A percentile compares a stretch with the other conserved stretches of the same genome.
These are phyloP conservation scores for Phytopythium montanum DNA, from an alignment of 352 stramenopile species.

Conservation along the genomic window DNA sequence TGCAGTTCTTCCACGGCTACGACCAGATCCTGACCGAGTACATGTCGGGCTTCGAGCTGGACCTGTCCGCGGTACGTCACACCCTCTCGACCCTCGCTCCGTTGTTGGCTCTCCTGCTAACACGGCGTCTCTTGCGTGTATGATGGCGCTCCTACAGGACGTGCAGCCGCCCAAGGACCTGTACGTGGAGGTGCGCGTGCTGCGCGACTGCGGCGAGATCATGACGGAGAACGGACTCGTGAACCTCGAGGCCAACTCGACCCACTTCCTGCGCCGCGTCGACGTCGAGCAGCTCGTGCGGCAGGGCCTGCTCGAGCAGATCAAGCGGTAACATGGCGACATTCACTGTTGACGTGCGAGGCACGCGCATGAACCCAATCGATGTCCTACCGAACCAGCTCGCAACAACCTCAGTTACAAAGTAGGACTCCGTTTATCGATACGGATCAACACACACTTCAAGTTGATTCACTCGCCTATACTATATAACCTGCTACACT, in stretches of 20 bases:
- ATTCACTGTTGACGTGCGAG: too few relatives aligned
- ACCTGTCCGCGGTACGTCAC: slow-evolving; percentile 65
- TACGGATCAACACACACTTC: too few relatives aligned
- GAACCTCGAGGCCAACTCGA: slow-evolving; percentile 84
- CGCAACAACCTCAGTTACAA: too few relatives aligned
- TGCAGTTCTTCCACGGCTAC: slow-evolving; percentile 91
- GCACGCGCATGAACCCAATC: too few relatives aligned
- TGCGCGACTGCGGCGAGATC: slow-evolving; percentile 87
- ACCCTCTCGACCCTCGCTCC: background rate
- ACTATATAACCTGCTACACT: too few relatives aligned
- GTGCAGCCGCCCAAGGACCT: slow-evolving; percentile 88
- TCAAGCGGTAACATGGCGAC: slow-evolving; percentile 66
- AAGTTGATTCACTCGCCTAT: too few relatives aligned
- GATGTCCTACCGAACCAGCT: too few relatives aligned
- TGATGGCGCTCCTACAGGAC: slow-evolving; percentile 38
- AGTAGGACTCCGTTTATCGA: too few relatives aligned
- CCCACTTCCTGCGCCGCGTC: slow-evolving; percentile 85
- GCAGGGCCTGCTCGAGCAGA: slow-evolving; percentile 81
- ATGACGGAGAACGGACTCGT: slow-evolving; percentile 90
- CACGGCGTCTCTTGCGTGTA: slow-evolving; percentile 3
- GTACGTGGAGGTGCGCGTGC: slow-evolving; percentile 87
- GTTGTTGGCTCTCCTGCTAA: background rate
- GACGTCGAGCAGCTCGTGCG: slow-evolving; percentile 85
- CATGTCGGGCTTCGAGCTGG: slow-evolving; percentile 86
- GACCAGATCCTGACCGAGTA: slow-evolving; percentile 90